Evolutionary conservation across 805 yeast species (phyloP).

Genomic region (Zygosaccharomyces rouxii): DNA sequence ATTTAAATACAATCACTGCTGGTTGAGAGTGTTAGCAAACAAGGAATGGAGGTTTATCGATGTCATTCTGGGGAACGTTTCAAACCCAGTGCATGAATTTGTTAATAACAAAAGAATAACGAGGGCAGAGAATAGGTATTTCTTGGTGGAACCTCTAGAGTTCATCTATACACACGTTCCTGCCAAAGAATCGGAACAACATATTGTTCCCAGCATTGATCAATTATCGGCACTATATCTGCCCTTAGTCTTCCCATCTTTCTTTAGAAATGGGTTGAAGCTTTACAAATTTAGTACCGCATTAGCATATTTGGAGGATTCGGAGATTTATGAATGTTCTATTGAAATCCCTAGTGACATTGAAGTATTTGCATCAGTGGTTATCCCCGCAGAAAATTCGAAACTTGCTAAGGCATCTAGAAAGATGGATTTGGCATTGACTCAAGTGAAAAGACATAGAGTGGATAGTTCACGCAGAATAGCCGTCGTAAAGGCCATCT

Average conservation of each 20-base stretch:
- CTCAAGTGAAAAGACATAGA: slow-evolving; percentile 75
- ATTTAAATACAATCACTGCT: slow-evolving; percentile 69
- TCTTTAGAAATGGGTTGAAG: slow-evolving; percentile 53
- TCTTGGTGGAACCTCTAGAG: slow-evolving; percentile 69
- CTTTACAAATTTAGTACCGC: slow-evolving; percentile 74
- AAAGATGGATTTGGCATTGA: slow-evolving; percentile 49
- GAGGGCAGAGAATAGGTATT: slow-evolving; percentile 53
- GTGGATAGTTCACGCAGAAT: slow-evolving; percentile 45
- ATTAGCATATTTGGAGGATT: slow-evolving; percentile 63
- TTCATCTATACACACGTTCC: slow-evolving; percentile 86
- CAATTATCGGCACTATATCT: slow-evolving; percentile 70
- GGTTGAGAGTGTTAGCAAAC: slow-evolving; percentile 77
- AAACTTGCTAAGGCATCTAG: slow-evolving; percentile 13
- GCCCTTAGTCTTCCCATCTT: slow-evolving; percentile 85
- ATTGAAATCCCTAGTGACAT: slow-evolving; percentile 64
- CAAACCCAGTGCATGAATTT: slow-evolving; percentile 48
- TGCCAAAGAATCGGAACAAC: slow-evolving; percentile 71
- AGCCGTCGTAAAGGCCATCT: slow-evolving; percentile 72
- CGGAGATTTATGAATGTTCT: slow-evolving; percentile 76
- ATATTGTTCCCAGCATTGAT: slow-evolving; percentile 78
- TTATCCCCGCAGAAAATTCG: slow-evolving; percentile 46
- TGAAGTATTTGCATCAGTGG: slow-evolving; percentile 55
- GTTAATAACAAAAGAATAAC: slow-evolving; percentile 32
- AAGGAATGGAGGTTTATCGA: slow-evolving; percentile 81
- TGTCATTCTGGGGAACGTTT: slow-evolving; percentile 55